These are phyloP conservation scores for Thalassiosira livingstoniorum DNA, from an alignment of 352 stramenopile genomes.

Conservation along the genomic window DNA sequence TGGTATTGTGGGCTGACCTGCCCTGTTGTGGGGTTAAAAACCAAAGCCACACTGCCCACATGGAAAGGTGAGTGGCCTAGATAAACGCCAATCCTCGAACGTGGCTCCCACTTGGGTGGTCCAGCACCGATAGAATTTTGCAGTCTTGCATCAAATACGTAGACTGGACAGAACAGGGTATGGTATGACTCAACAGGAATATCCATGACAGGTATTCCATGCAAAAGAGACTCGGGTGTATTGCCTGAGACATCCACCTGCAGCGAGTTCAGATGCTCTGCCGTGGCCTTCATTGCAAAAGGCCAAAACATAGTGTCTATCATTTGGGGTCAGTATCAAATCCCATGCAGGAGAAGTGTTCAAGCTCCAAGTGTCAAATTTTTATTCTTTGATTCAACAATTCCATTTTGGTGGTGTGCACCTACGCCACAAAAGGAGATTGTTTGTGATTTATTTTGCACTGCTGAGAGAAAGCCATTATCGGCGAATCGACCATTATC, in stretches of 20 bases:
- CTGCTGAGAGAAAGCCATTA: slow-evolving; percentile 5
- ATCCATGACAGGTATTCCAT: not conserved
- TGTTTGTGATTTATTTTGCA: slow-evolving; percentile 4
- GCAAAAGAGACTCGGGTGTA: slow-evolving; percentile 33
- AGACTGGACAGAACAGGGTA: slow-evolving; percentile 12
- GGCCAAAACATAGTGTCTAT: slow-evolving; percentile 60
- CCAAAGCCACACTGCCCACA: slow-evolving; percentile 18
- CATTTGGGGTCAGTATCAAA: slow-evolving; percentile 6
- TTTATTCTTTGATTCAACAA: slow-evolving; percentile 35
- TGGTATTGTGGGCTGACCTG: slow-evolving; percentile 52
- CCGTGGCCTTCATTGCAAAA: slow-evolving; percentile 48
- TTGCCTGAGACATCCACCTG: slow-evolving; percentile 7
- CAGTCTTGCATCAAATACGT: slow-evolving; percentile 22
- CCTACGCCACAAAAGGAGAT: slow-evolving; percentile 30
- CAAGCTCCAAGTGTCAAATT: slow-evolving; percentile 48
- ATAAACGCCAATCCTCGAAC: too few species aligned
- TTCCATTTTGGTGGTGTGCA: slow-evolving; percentile 31
- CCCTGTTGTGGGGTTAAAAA: slow-evolving; percentile 49
- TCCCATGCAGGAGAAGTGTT: slow-evolving; percentile 51
- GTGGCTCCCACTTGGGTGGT: slow-evolving; percentile 44
- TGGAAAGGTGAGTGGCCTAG: slow-evolving; percentile 28
- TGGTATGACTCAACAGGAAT: slow-evolving; percentile 14
- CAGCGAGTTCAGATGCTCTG: slow-evolving; percentile 29
- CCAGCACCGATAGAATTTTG: slow-evolving; percentile 4
- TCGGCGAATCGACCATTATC: slow-evolving; percentile 51